Conservation (phyloP, 805 yeast species). For the Lachancea quebecensis region DNA sequence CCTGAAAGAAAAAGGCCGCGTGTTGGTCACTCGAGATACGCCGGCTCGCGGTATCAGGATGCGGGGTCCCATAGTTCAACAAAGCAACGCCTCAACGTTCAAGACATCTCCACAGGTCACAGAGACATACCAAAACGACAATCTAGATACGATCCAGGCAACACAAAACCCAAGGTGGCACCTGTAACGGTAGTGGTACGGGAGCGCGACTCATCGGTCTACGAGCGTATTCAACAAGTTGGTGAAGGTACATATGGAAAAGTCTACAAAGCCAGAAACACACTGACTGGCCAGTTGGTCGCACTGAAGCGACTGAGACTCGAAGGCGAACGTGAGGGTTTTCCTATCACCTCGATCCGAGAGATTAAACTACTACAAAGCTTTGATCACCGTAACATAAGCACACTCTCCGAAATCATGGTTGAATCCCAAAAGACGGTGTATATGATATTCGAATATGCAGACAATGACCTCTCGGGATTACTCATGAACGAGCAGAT, state of each 20-base stretch:
- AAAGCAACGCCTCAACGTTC: conserved; percentile 4
- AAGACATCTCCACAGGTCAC: conserved; percentile 7
- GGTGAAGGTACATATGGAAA: conserved; percentile 98
- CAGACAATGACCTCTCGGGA: conserved; percentile 91
- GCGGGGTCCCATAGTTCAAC: not conserved
- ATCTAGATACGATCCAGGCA: conserved; percentile 7
- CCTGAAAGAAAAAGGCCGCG: conserved; percentile 4
- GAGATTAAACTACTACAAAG: conserved; percentile 78
- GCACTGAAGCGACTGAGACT: conserved; percentile 81
- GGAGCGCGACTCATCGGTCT: conserved; percentile 30
- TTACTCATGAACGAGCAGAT: conserved; percentile 71
- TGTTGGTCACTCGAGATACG: conserved; percentile 2
- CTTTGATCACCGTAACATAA: conserved; percentile 74
- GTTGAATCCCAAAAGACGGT: conserved; percentile 57
- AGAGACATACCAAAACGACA: conserved; percentile 1
- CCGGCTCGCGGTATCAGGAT: conserved; percentile 6
- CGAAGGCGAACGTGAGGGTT: conserved; percentile 87
- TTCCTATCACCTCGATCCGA: conserved; percentile 91
- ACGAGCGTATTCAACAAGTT: conserved; percentile 75
- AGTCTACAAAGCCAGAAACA: conserved; percentile 53
- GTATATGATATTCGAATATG: conserved; percentile 87
- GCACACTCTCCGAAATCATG: conserved; percentile 83
- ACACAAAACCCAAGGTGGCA: conserved; percentile 2
- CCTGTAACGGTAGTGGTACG: conserved; percentile 9
- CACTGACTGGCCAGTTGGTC: conserved; percentile 59